Percentiles rank a stretch among this genome's conserved stretches.
phyloP scores from a whole-genome alignment of 1,284 basidiomycete genomes.

The Schizophyllum commune region DNA sequence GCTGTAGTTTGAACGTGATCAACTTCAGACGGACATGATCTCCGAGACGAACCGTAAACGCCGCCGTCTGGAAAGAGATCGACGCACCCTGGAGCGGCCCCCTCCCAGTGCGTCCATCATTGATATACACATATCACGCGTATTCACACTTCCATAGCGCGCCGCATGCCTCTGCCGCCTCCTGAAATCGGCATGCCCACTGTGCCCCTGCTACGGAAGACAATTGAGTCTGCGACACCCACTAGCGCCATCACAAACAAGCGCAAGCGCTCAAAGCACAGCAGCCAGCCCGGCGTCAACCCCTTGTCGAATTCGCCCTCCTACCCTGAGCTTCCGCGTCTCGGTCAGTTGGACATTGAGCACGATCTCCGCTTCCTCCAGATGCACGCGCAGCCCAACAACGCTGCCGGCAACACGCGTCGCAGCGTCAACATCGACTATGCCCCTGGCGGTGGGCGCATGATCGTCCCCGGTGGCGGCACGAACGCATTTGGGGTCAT shows the following conservation, averaged over 20 bases:
- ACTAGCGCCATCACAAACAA: conserved; percentile 13
- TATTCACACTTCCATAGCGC: conserved; percentile 25
- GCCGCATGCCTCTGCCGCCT: conserved; percentile 38
- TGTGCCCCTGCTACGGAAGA: conserved; percentile 41
- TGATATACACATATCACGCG: conserved; percentile 1
- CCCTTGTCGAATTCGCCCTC: conserved; percentile 12
- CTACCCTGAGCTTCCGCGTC: conserved; percentile 17
- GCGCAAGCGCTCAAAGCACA: conserved; percentile 3
- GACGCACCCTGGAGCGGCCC: conserved; percentile 66
- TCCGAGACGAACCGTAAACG: conserved; percentile 78
- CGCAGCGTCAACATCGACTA: background rate
- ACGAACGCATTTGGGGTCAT: conserved; percentile 5
- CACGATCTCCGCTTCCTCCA: conserved; percentile 38
- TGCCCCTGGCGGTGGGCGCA: background rate
- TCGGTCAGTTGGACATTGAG: conserved; percentile 33
- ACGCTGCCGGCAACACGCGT: conserved; percentile 6
- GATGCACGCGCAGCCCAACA: conserved; percentile 24
- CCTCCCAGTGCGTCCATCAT: conserved; percentile 44
- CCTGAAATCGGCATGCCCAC: conserved; percentile 31
- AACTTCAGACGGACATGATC: conserved; percentile 77
- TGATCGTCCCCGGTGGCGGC: background rate
- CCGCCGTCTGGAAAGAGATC: conserved; percentile 73
- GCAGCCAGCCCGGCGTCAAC: conserved; percentile 15
- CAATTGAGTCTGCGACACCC: conserved; percentile 32
- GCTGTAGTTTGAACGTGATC: conserved; percentile 52